Evolutionary conservation across 148 eudicot species (phyloP).

Genomic region (Amaranthus hypochondriacus): DNA sequence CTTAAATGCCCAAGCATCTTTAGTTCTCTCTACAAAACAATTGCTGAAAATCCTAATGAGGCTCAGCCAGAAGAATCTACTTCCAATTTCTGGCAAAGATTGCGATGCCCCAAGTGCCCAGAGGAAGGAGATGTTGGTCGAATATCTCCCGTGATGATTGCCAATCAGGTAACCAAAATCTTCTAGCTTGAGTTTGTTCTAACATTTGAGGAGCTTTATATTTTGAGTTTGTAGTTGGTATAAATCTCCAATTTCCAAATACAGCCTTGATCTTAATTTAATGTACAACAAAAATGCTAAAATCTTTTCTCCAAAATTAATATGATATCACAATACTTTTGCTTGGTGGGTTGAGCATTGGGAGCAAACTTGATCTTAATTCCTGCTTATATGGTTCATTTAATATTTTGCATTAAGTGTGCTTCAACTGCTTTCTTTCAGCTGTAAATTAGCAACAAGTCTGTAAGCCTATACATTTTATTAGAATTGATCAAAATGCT

Average conservation of each 20-base stretch:
- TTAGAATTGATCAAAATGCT: not conserved
- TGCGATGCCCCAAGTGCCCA: constrained; percentile 81
- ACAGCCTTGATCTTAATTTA: not conserved
- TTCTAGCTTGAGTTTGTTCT: not conserved
- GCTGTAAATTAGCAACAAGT: not conserved
- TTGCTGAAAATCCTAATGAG: constrained; percentile 36
- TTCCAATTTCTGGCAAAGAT: constrained; percentile 51
- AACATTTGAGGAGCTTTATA: not conserved
- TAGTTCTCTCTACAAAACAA: constrained; percentile 51
- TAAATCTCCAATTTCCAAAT: not conserved
- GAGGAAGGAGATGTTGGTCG: constrained; percentile 62
- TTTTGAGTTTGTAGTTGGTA: not conserved
- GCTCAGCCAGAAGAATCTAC: constrained; percentile 34
- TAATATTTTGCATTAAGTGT: not conserved
- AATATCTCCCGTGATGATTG: constrained; percentile 62
- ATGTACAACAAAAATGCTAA: not conserved
- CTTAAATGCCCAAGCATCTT: constrained; percentile 72
- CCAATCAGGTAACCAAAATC: constrained; percentile 71
- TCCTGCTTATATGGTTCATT: not conserved
- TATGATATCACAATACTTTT: no score
- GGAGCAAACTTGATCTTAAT: not conserved
- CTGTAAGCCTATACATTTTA: not conserved
- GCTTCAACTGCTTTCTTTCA: not conserved
- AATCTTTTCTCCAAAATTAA: not conserved
- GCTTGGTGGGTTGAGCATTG: no score